Base-by-base conservation (phyloP, 164 flowering plant species). In the Dillenia turbinata region DNA sequence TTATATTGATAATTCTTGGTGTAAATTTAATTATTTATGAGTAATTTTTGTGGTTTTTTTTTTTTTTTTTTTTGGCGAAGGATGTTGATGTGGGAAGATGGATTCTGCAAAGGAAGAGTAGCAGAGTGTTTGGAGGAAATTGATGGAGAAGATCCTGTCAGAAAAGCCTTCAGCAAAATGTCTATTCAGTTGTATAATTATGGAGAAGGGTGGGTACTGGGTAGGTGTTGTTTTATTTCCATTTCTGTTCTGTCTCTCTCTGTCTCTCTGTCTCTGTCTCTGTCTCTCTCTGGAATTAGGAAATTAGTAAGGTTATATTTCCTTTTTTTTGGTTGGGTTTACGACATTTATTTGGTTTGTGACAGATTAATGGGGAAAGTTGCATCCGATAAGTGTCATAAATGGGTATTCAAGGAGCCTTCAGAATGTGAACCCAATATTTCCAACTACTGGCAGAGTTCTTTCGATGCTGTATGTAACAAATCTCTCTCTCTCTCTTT, bases 31-130 rank as follows among this genome's bases (percentile, higher is more conserved):
- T 50, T 56, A 19, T 64, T 49, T 33, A 33, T 33, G 40, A 4
- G 40, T 33, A 33, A 10, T 55, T 17, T 13, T 10, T 43, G 5
- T 46, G 13, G 0, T 46, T 33, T 9, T 47, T 63, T 33, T 9
- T 7, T 24, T 48, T 19, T 26, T 15, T 13, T 15, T 19, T 54
- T 49, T 24, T 16, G 26, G 63, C 71, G 73, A 65, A 91, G 97
- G 85, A 94, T 91, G 97, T 73, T 94, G 85, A 94, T 94, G 97
- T 94, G 97, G 98, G 97, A 94, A 87, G 98, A 94, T 86, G 98
- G 98, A 68, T 94, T 80, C 70, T 94, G 97, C 79, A 81, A 88
- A 58, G 85, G 90, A 67, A 80, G 89, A 77, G 84, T 69, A 22
- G 78, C 78, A 60, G 93, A 84, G 54, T 79, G 91, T 66, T 24